Percentiles rank a stretch among this genome's conserved stretches.
Evolutionary conservation across 495 filamentous ascomycete genomes (phyloP).

Genomic region (Sporormia fimetaria): DNA sequence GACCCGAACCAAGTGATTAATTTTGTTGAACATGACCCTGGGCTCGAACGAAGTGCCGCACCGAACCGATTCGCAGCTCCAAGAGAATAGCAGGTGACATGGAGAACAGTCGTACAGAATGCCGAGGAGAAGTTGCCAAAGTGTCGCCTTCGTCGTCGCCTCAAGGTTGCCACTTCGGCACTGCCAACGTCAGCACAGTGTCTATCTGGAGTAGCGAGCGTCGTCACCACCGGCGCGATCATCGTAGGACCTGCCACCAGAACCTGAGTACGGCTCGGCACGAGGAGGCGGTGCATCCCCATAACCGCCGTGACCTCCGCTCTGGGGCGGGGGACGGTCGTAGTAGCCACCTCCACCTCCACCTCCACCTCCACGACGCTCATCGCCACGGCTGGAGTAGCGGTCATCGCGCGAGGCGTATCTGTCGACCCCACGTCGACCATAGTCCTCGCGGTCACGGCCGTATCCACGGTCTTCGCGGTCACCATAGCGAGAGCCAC

Average conservation of each 20-base stretch:
- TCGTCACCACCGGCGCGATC: constrained; percentile 29
- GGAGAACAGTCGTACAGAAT: constrained; percentile 5
- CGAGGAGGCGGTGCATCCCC: constrained; percentile 21
- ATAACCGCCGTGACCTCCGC: constrained; percentile 13
- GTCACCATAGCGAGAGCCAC: constrained; percentile 38
- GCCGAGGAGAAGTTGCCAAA: constrained; percentile 8
- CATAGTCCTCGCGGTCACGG: constrained; percentile 30
- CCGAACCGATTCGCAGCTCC: constrained; percentile 22
- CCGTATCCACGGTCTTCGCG: constrained; percentile 33
- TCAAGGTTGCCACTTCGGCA: constrained; percentile 15
- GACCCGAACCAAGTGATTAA: constrained; percentile 18
- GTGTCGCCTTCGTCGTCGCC: no score
- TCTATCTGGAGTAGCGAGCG: constrained; percentile 14
- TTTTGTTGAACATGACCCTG: constrained; percentile 24
- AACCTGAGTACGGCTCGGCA: constrained; percentile 19
- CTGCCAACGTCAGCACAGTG: constrained; percentile 18
- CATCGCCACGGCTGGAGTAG: constrained; percentile 46
- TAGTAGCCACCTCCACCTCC: constrained; percentile 36
- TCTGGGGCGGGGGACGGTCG: constrained; percentile 18
- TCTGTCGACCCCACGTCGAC: constrained; percentile 47
- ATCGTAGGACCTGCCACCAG: constrained; percentile 23
- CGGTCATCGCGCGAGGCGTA: constrained; percentile 53
- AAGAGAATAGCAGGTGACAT: constrained; percentile 21
- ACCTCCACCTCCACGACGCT: constrained; percentile 37
- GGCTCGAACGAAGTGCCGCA: constrained; percentile 13